phyloP scores from a whole-genome alignment of 2,329 filamentous ascomycete genomes.

The Fusarium burgessii region DNA sequence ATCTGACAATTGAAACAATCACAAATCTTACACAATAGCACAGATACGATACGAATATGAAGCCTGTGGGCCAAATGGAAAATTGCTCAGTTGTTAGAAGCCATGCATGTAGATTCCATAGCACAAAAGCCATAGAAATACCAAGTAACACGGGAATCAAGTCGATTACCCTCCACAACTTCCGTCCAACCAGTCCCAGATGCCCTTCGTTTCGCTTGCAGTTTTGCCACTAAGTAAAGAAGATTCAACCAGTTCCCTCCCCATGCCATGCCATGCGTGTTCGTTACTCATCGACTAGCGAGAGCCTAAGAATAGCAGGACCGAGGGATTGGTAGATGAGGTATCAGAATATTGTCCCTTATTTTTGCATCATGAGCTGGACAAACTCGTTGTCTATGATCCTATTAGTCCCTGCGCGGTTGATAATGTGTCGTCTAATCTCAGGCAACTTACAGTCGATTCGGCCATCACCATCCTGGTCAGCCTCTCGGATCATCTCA shows the following conservation, averaged over 20 bases:
- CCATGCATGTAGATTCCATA: conserved; percentile 34
- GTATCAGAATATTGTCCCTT: conserved; percentile 55
- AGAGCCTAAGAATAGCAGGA: conserved; percentile 31
- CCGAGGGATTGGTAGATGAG: conserved; percentile 38
- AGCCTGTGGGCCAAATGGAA: conserved; percentile 23
- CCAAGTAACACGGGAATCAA: conserved; percentile 45
- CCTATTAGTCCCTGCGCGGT: conserved; percentile 30
- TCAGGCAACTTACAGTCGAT: conserved; percentile 78
- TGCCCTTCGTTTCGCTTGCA: conserved; percentile 48
- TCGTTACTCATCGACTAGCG: conserved; percentile 29
- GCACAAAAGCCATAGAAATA: conserved; percentile 38
- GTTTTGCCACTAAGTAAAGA: conserved; percentile 48
- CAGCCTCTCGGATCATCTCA: conserved; percentile 92
- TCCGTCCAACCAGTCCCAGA: conserved; percentile 45
- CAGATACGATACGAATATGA: conserved; percentile 10
- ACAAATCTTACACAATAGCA: not conserved
- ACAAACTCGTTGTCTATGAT: conserved; percentile 87
- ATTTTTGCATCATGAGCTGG: conserved; percentile 97
- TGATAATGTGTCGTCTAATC: not conserved
- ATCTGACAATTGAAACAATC: not conserved
- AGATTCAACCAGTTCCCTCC: conserved; percentile 39
- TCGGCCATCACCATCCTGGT: conserved; percentile 88
- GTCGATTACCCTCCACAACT: conserved; percentile 43
- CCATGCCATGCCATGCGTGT: conserved; percentile 31
- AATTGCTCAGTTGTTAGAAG: conserved; percentile 44